A percentile compares a stretch with the other conserved stretches of the same genome.
phyloP scores from a whole-genome alignment of 495 filamentous ascomycete species.

The Jackrogersella multiformis region DNA sequence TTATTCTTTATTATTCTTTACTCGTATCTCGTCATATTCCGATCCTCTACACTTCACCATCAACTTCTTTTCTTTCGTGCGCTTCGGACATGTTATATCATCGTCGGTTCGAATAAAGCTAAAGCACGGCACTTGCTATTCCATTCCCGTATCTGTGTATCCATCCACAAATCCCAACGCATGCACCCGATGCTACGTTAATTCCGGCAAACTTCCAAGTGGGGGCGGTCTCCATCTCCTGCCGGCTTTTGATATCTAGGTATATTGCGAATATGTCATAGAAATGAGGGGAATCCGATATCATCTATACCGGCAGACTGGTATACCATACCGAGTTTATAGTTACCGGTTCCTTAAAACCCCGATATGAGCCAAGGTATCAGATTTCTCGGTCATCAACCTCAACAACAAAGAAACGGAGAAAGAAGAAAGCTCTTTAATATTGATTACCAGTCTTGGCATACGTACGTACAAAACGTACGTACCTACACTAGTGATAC shows the following conservation, averaged over 20 bases:
- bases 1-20: neutral
- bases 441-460: neutral
- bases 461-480: neutral
- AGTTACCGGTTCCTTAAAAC: neutral
- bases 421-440: slow-evolving; percentile 8
- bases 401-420: slow-evolving; percentile 11
- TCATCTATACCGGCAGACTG: no score
- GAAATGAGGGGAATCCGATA: neutral
- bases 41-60: neutral
- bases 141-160: slow-evolving; percentile 7
- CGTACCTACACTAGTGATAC: neutral
- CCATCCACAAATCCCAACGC: slow-evolving; percentile 25
- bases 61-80: neutral
- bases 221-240: slow-evolving; percentile 20
- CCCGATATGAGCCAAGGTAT: neutral
- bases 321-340: neutral
- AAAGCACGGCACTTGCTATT: slow-evolving; percentile 11
- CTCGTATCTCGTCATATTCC: neutral
- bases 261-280: slow-evolving; percentile 20
- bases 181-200: slow-evolving; percentile 29
- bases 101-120: slow-evolving; percentile 20
- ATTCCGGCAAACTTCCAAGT: slow-evolving; percentile 39
- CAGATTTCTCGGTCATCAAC: neutral
- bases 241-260: slow-evolving; percentile 5
- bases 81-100: slow-evolving; percentile 8